Percentiles rank a stretch among this genome's conserved stretches.
Conservation (phyloP, 2,329 filamentous ascomycete species). For the Coniochaeta prunicola region DNA sequence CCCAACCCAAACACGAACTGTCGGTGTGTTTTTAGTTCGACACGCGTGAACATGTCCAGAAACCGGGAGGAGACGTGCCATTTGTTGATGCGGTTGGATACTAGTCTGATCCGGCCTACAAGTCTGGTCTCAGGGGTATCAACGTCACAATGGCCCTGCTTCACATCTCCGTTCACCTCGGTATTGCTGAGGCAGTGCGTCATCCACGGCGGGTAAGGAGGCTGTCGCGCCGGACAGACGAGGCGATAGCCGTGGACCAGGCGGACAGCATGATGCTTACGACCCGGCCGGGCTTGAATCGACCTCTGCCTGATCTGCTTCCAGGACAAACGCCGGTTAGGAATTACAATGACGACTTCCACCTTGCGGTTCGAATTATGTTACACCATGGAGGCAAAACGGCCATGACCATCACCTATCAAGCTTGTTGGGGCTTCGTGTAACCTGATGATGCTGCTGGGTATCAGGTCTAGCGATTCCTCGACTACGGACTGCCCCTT, state of each 20-base stretch:
- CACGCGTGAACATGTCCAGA: constrained; percentile 1
- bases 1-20: constrained; percentile 13
- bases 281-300: background rate
- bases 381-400: background rate
- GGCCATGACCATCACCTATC: background rate
- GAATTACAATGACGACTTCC: background rate
- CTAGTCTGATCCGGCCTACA: background rate
- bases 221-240: background rate
- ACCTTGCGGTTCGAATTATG: background rate
- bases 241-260: background rate
- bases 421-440: background rate
- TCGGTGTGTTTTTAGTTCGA: constrained; percentile 9
- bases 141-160: background rate
- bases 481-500: too few species aligned
- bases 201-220: background rate
- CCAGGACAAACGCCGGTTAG: background rate
- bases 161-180: background rate
- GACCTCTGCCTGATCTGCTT: background rate
- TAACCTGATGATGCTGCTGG: background rate
- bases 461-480: too few species aligned
- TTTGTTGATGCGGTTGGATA: background rate
- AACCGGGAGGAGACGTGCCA: background rate
- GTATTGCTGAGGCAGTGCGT: background rate
- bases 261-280: background rate
- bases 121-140: background rate